Evolutionary conservation across 768 basidiomycete genomes (phyloP), one percentile per base, ranked within the genome.

Genomic region (Phanerochaete sordida): DNA sequence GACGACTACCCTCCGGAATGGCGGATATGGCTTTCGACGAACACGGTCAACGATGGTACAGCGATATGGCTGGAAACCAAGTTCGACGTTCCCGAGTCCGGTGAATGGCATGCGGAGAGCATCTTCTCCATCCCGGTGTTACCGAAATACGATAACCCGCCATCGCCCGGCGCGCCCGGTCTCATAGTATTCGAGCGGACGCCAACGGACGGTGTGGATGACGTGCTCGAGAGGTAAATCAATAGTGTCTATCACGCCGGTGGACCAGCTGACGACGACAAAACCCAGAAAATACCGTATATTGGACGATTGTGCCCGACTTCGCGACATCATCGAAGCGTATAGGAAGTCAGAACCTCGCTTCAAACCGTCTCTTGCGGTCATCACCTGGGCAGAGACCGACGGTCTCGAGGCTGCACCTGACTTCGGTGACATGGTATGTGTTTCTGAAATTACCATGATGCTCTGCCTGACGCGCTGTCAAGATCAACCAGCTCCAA

Each of bases 31-130:
- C 68, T 92, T n/a, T 89, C 90, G 2, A 76, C 84, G 65, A 91
- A 91, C 66, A 82, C 84, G 13, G 85, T 85, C 59, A 84, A 79
- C 64, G 88, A 91, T 65, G 83, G 82, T 21, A 91, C 90, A 8
- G 88, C 89, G 2, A 90, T 91, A 39, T 92, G 90, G 90, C 65
- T 91, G 44, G 85, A 91, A 66, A 78, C 79, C 64, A 93, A 93
- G 71, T 91, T 92, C 61, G 79, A 86, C 62, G 78, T 90, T 13
- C 86, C 87, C 0, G 70, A 74, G 6, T 86, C 86, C 2, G 88
- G 88, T 2, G 61, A 73, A 39, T 90, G 89, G 89, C 72, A 73
- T 5, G 77, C 79, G 16, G 87, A 86, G 60, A 70, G 69, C 6
- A 73, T 87, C 3, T 89, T 89, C 68, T 79, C 84, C 16, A 85